Percentiles rank a stretch among this genome's conserved stretches.
phyloP scores from a whole-genome alignment of 768 basidiomycete genomes.

The Calocera cornea region DNA sequence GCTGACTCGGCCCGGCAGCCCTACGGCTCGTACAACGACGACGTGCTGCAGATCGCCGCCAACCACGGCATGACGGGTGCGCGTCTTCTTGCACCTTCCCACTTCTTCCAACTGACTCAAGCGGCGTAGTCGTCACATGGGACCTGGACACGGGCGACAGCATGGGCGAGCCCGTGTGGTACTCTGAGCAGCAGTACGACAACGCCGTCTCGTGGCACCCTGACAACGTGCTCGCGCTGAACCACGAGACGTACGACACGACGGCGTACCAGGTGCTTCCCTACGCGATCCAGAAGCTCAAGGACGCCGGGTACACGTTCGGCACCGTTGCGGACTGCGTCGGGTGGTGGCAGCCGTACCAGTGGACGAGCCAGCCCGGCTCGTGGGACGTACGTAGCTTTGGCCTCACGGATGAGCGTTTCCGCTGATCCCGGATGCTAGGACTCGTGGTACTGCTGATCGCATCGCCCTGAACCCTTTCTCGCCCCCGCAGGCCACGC shows the following conservation, averaged over 20 bases:
- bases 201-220: conserved; percentile 12
- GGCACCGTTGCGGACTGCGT: conserved; percentile 21
- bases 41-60: conserved; percentile 25
- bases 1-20: conserved; percentile 16
- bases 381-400: background rate
- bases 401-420: background rate
- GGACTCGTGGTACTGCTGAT: background rate
- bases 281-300: conserved; percentile 16
- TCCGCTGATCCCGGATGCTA: background rate
- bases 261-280: conserved; percentile 16
- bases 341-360: conserved; percentile 9
- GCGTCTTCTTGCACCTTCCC: background rate
- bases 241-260: conserved; percentile 18
- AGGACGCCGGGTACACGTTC: conserved; percentile 17
- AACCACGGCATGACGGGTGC: conserved; percentile 14
- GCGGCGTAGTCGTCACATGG: background rate
- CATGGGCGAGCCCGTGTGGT: conserved; percentile 2
- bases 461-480: too few species aligned
- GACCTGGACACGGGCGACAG: background rate
- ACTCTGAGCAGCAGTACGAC: conserved; percentile 10
- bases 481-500: too few species aligned
- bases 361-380: conserved; percentile 2
- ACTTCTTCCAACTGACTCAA: background rate
- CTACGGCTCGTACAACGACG: conserved; percentile 32
- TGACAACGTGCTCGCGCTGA: conserved; percentile 15